Conservation (phyloP, 83 land plant genomes). For the Diphasiastrum complanatum region DNA sequence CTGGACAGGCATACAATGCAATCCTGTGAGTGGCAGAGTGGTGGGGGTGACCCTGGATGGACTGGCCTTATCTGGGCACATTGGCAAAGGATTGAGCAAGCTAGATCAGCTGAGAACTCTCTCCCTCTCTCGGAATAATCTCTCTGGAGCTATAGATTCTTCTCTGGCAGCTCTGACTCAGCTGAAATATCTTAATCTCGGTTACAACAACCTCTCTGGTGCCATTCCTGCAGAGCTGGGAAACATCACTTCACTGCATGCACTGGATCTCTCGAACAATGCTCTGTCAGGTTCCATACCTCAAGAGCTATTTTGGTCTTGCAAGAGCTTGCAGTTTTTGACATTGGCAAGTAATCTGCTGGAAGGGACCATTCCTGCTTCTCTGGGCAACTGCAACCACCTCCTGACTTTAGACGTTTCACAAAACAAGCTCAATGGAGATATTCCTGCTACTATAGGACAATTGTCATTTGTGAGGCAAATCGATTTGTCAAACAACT, state of each 20-base stretch:
- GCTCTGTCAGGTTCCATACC: conserved; percentile 5
- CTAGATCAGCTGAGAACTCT: no score
- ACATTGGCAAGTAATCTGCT: conserved; percentile 2
- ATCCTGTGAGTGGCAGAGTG: no score
- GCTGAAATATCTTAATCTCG: conserved; percentile 9
- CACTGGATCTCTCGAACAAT: neutral
- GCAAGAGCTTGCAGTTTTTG: conserved; percentile 2
- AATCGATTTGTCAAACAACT: conserved; percentile 14
- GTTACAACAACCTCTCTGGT: conserved; percentile 20
- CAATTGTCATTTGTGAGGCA: neutral
- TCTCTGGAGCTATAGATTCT: conserved; percentile 15
- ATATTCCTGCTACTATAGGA: conserved; percentile 14
- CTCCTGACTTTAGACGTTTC: conserved; percentile 1
- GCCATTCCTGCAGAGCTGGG: conserved; percentile 6
- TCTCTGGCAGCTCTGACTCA: conserved; percentile 6
- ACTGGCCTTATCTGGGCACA: no score
- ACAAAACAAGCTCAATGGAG: conserved; percentile 6
- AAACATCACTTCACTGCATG: neutral
- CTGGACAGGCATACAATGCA: no score
- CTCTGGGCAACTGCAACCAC: neutral
- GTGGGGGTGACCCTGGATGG: no score
- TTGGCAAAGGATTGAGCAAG: no score
- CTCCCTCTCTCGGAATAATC: conserved; percentile 7
- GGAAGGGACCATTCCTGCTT: conserved; percentile 13
- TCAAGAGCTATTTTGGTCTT: conserved; percentile 8